Evolutionary conservation across 2,329 filamentous ascomycete species (phyloP).

Genomic region (Diaporthe capsici): DNA sequence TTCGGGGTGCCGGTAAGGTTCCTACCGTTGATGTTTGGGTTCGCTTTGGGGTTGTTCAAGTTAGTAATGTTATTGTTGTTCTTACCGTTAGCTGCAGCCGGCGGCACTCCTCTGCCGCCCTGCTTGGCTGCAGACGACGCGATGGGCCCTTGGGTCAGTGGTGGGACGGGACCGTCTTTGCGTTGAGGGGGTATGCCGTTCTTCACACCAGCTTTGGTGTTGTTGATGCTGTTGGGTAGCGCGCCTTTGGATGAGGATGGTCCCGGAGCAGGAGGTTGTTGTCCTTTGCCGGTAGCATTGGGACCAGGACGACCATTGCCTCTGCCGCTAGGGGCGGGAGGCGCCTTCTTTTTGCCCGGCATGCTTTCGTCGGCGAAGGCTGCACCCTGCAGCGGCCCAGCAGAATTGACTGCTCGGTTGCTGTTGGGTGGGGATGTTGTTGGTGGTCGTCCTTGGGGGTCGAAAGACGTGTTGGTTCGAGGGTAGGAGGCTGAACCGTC

Average conservation of each 20-base stretch:
- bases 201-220: slow-evolving; percentile 12
- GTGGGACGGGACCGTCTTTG: background rate
- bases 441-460: slow-evolving; percentile 8
- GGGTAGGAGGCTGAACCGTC: background rate
- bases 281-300: background rate
- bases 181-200: background rate
- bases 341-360: background rate
- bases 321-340: background rate
- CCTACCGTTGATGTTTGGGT: background rate
- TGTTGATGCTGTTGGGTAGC: background rate
- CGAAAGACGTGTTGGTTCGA: background rate
- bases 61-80: background rate
- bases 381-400: slow-evolving; percentile 24
- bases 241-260: slow-evolving; percentile 11
- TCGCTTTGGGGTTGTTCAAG: slow-evolving; percentile 3
- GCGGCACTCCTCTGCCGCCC: slow-evolving; percentile 2
- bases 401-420: slow-evolving; percentile 28
- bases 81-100: background rate
- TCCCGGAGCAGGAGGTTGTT: background rate
- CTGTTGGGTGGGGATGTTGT: slow-evolving; percentile 4
- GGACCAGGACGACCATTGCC: slow-evolving; percentile 15
- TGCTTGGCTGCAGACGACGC: background rate
- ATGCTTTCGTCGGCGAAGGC: background rate
- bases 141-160: background rate
- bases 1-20: background rate